Evolutionary conservation across 306 rosid genomes (phyloP).

Genomic region (Fragaria iinumae): DNA sequence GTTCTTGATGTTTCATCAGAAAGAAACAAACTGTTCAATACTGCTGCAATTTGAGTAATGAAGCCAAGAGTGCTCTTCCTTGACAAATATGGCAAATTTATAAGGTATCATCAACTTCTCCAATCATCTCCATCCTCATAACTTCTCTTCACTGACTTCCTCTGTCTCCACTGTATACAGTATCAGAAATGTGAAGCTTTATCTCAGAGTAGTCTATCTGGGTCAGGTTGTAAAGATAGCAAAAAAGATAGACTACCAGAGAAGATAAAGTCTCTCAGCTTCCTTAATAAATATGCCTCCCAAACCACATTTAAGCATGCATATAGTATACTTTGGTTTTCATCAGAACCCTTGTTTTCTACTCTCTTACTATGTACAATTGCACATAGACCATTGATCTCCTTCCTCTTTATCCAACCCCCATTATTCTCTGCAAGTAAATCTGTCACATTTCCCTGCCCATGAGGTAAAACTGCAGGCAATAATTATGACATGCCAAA

Average conservation of each 20-base stretch:
- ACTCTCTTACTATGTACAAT: neutral
- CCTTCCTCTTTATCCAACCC: neutral
- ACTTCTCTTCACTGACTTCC: neutral
- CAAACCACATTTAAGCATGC: neutral
- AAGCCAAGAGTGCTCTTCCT: neutral
- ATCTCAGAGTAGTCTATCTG: neutral
- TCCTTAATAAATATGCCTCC: neutral
- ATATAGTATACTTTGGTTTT: neutral
- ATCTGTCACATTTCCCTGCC: slow-evolving; percentile 7
- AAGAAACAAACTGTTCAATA: neutral
- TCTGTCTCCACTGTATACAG: neutral
- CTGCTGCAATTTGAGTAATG: neutral
- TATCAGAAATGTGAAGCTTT: neutral
- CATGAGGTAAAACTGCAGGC: neutral
- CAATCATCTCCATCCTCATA: neutral
- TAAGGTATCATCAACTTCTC: neutral
- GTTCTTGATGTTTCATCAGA: slow-evolving; percentile 10
- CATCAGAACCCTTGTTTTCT: slow-evolving; percentile 16
- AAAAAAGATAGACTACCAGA: neutral
- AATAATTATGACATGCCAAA: neutral
- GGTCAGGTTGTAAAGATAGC: slow-evolving; percentile 3
- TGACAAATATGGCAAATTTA: slow-evolving; percentile 6
- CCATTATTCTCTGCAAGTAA: neutral
- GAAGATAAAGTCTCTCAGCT: slow-evolving; percentile 15
- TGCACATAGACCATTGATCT: slow-evolving; percentile 3